phyloP scores from a whole-genome alignment of 1,284 basidiomycete genomes.

The Polyporus tsugae region DNA sequence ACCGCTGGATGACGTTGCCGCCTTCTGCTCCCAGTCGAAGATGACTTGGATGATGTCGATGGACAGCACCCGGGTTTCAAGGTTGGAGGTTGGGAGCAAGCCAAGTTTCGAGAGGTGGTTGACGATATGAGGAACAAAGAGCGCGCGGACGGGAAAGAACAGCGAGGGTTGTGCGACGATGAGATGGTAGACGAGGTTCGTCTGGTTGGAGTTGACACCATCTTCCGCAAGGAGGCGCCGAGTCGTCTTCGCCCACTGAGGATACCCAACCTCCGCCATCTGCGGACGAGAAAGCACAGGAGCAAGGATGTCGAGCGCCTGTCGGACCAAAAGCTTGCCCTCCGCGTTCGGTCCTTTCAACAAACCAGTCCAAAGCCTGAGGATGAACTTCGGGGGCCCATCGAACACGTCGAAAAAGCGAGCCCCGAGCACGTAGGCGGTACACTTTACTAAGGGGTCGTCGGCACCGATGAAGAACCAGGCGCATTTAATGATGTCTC shows the following conservation, averaged over 20 bases:
- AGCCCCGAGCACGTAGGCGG: constrained; percentile 93
- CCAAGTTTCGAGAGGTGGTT: constrained; percentile 91
- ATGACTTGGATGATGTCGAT: constrained; percentile 89
- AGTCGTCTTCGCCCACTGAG: constrained; percentile 91
- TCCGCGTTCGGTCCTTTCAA: constrained; percentile 85
- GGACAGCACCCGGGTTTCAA: constrained; percentile 84
- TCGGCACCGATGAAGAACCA: constrained; percentile 91
- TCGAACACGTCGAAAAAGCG: constrained; percentile 94
- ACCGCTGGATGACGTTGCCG: constrained; percentile 42
- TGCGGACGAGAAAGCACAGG: constrained; percentile 80
- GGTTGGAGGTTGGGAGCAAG: constrained; percentile 76
- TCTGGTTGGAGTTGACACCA: constrained; percentile 82
- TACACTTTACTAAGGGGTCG: constrained; percentile 94
- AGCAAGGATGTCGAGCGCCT: constrained; percentile 92
- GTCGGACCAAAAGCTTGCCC: constrained; percentile 84
- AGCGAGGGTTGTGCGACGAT: constrained; percentile 92
- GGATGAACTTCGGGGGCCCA: constrained; percentile 92
- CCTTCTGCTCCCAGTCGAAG: constrained; percentile 86
- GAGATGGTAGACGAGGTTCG: constrained; percentile 91
- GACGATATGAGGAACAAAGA: constrained; percentile 97
- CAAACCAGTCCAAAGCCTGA: constrained; percentile 95
- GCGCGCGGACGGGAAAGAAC: constrained; percentile 93
- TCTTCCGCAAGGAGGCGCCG: constrained; percentile 92
- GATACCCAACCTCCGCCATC: constrained; percentile 66
- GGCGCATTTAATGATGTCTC: constrained; percentile 95